phyloP scores from a whole-genome alignment of 2,329 filamentous ascomycete genomes.

The Zymoseptoria pseudotritici region DNA sequence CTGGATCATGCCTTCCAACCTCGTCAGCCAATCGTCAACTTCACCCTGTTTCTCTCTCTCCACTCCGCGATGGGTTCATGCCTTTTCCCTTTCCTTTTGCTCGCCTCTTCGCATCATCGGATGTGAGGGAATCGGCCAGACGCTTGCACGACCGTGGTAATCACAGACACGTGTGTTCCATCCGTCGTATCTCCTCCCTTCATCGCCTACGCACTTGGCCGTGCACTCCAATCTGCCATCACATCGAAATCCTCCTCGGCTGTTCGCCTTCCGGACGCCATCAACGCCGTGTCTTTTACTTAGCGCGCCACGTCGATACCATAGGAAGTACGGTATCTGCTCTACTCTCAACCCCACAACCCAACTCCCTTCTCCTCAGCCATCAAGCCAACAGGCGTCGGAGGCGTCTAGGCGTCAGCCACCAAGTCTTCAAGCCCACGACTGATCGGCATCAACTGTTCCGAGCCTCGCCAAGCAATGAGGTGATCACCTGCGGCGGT shows the following conservation, averaged over 20 bases:
- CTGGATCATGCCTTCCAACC: background rate
- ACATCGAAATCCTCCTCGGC: background rate
- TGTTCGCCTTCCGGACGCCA: background rate
- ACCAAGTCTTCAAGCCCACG: background rate
- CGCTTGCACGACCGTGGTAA: background rate
- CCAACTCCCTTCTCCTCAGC: slow-evolving; percentile 14
- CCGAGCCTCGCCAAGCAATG: background rate
- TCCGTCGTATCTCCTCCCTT: background rate
- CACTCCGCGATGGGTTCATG: background rate
- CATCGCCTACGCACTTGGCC: background rate
- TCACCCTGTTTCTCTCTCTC: background rate
- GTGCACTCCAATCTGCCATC: background rate
- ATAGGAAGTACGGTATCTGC: background rate
- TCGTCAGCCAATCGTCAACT: background rate
- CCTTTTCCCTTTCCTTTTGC: background rate
- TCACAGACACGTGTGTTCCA: background rate
- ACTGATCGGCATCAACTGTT: background rate
- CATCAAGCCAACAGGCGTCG: slow-evolving; percentile 12
- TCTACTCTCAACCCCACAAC: slow-evolving; percentile 8
- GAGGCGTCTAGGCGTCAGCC: slow-evolving; percentile 3
- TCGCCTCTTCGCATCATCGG: background rate
- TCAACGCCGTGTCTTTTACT: background rate
- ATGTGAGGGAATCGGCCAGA: background rate
- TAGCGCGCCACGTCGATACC: background rate
- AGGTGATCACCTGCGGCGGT: slow-evolving; percentile 9